A percentile compares a stretch with the other conserved stretches of the same genome.
Evolutionary conservation across 2,329 filamentous ascomycete species (phyloP).

Genomic region (Aspergillus terreus): DNA sequence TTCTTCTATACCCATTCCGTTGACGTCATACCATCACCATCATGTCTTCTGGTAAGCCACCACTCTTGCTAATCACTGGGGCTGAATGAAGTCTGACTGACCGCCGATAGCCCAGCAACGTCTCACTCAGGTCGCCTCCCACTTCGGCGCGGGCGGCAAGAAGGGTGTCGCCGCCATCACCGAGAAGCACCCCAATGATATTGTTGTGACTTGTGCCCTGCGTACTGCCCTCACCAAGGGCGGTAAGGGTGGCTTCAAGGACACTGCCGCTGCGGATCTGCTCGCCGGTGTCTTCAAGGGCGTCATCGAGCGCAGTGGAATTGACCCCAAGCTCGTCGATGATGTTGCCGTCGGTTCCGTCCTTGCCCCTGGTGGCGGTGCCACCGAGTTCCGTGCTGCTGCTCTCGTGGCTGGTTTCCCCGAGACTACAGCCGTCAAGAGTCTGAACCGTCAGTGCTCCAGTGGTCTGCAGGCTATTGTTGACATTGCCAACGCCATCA

Average conservation of each 20-base stretch:
- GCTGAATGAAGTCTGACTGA: conserved; percentile 8
- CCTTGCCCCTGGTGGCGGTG: conserved; percentile 86
- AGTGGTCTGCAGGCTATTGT: conserved; percentile 88
- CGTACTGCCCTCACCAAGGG: conserved; percentile 91
- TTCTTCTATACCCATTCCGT: conserved; percentile 1
- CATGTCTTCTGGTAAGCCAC: conserved; percentile 42
- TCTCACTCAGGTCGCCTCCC: conserved; percentile 56
- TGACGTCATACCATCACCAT: conserved; percentile 19
- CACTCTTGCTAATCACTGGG: not conserved
- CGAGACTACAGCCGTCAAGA: conserved; percentile 75
- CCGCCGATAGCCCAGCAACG: conserved; percentile 51
- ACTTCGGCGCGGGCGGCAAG: conserved; percentile 45
- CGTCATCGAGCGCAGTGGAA: conserved; percentile 77
- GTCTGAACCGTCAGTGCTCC: conserved; percentile 91
- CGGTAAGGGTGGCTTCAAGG: conserved; percentile 92
- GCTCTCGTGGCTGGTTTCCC: conserved; percentile 89
- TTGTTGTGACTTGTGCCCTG: conserved; percentile 89
- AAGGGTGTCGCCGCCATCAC: conserved; percentile 34
- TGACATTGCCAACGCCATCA: conserved; percentile 91
- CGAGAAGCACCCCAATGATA: conserved; percentile 58
- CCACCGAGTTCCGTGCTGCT: conserved; percentile 94
- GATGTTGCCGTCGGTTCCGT: conserved; percentile 91
- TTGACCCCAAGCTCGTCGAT: conserved; percentile 83
- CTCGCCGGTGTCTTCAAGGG: conserved; percentile 78
- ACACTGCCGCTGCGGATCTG: conserved; percentile 82